Conservation (phyloP, 208 protist genomes). For the Leptomonas pyrrhocoris region DNA sequence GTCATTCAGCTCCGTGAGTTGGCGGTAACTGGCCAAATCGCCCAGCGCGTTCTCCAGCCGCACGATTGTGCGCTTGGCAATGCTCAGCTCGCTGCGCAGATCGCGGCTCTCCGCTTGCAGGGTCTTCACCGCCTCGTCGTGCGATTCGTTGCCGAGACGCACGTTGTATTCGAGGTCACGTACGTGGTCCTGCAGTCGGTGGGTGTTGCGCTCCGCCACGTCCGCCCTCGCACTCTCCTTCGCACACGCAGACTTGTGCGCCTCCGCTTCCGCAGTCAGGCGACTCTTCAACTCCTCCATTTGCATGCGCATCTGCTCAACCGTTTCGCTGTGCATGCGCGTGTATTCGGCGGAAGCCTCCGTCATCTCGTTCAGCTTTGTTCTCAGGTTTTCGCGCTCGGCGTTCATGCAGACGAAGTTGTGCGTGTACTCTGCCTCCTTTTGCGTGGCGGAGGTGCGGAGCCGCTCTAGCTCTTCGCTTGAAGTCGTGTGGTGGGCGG, state of each 20-base stretch:
- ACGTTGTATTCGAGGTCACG: constrained; percentile 35
- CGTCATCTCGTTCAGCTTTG: constrained; percentile 55
- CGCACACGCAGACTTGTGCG: constrained; percentile 26
- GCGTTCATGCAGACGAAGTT: constrained; percentile 81
- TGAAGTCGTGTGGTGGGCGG: constrained; percentile 62
- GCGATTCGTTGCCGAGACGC: constrained; percentile 15
- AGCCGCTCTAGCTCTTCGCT: constrained; percentile 62
- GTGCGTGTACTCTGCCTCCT: constrained; percentile 79
- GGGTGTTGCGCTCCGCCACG: constrained; percentile 53
- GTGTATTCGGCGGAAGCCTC: constrained; percentile 38
- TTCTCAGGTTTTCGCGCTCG: constrained; percentile 70
- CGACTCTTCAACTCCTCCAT: constrained; percentile 38
- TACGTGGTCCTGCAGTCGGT: constrained; percentile 52
- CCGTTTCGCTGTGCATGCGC: constrained; percentile 40
- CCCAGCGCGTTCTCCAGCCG: constrained; percentile 80
- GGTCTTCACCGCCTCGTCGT: constrained; percentile 46
- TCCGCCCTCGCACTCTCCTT: constrained; percentile 56
- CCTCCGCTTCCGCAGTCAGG: constrained; percentile 37
- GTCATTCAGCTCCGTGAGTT: constrained; percentile 81
- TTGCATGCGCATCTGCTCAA: constrained; percentile 53
- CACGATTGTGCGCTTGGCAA: constrained; percentile 85
- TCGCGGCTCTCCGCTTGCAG: constrained; percentile 65
- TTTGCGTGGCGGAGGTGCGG: constrained; percentile 33
- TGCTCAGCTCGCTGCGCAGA: constrained; percentile 62
- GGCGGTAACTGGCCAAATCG: constrained; percentile 70